These are phyloP conservation scores for Penicillium sclerotigenum DNA, from an alignment of 2,329 filamentous ascomycete genomes.

Conservation along the genomic window DNA sequence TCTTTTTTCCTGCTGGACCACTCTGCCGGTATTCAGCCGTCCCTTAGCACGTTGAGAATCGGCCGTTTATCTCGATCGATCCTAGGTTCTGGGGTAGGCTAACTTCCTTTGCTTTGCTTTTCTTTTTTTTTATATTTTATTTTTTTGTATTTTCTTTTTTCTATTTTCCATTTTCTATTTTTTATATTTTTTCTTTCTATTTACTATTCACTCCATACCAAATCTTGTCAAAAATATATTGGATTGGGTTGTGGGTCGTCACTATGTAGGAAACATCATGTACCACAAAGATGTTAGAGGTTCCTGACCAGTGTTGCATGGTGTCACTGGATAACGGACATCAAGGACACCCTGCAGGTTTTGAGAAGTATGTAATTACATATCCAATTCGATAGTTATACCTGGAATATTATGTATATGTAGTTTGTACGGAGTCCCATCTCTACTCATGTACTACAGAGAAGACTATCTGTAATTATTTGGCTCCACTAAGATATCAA, in stretches of 20 bases:
- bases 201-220: background rate
- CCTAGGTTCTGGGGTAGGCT: background rate
- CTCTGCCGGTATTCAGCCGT: background rate
- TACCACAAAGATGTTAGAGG: background rate
- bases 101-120: background rate
- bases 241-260: background rate
- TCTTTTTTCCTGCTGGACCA: background rate
- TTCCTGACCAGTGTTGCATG: slow-evolving; percentile 16
- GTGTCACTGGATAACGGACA: background rate
- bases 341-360: background rate
- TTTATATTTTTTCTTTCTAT: background rate
- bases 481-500: background rate
- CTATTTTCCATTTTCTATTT: background rate
- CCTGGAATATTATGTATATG: too few relatives aligned
- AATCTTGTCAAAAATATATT: background rate
- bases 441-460: background rate
- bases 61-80: slow-evolving; percentile 6
- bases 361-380: background rate
- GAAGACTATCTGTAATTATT: background rate
- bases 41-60: slow-evolving; percentile 8
- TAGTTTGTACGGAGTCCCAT: background rate
- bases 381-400: background rate
- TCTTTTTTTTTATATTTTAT: background rate
- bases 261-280: background rate
- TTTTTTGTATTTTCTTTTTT: too few relatives aligned